These are phyloP conservation scores for Daldinia grandis DNA, from an alignment of 495 filamentous ascomycete species.

Conservation along the genomic window DNA sequence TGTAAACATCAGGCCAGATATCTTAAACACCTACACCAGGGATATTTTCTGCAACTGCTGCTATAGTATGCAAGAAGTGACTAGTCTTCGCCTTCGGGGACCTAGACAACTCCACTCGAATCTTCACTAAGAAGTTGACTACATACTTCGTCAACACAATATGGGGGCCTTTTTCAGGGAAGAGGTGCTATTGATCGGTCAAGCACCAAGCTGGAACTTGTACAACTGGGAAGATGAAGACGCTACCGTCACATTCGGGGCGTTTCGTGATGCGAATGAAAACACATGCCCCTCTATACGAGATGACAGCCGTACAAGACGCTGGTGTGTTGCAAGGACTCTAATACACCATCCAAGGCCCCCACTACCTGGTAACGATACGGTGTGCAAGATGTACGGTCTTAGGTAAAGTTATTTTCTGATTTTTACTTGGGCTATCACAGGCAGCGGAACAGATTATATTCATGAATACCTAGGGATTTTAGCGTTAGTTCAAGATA, in stretches of 20 bases:
- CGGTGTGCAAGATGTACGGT: background rate
- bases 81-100: background rate
- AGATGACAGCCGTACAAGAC: too few species aligned
- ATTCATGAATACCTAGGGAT: too few species aligned
- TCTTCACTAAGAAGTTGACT: background rate
- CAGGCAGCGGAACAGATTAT: too few species aligned
- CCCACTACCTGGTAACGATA: background rate
- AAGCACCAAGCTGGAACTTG: background rate
- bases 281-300: too few species aligned
- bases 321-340: background rate
- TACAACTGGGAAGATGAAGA: background rate
- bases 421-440: background rate
- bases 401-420: background rate
- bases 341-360: background rate
- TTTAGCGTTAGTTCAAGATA: too few species aligned
- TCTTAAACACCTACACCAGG: too few species aligned
- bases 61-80: too few species aligned
- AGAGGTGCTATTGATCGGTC: constrained; percentile 18
- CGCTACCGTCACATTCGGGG: background rate
- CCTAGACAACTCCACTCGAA: background rate
- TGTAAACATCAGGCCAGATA: background rate
- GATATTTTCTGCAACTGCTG: background rate
- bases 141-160: background rate
- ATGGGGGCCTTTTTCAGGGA: constrained; percentile 5
- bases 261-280: background rate